Evolutionary conservation across 768 basidiomycete genomes (phyloP), one percentile per base, ranked within the genome.

Genomic region (Psilocybe cubensis): DNA sequence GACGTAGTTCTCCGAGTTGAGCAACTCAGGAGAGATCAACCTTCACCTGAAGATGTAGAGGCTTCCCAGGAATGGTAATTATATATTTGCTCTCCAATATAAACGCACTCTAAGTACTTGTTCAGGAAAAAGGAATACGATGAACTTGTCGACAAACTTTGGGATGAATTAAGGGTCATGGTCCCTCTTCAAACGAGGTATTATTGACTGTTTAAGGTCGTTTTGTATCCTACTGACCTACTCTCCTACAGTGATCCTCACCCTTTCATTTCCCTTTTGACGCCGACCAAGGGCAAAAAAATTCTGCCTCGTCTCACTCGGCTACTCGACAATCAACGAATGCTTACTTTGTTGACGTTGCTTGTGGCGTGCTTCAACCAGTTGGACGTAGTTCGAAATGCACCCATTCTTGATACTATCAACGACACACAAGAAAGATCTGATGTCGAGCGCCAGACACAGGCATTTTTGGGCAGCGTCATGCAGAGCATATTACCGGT

Each of bases 341-440:
- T 93, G 81, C 83, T 94, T 35, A 94, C 92, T 4, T 77, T 98
- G 23, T 76, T 98, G 40, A 97, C 95, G 1, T 86, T 98, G 23
- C 82, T 98, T 31, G 88, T 97, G 46, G 96, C 96, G 0, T 96
- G 94, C 67, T 98, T 98, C 76, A 85, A 83, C 57, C 95, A 98
- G 70, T 81, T 98, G 54, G 96, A 98, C 68, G 94, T 98, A 17
- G 88, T 98, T 48, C 80, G 81, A 62, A 78, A 92, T 49, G 91
- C 94, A 3, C 83, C 84, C 35, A 59, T 89, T 17, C 83, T 91
- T 31, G 96, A 91, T 69, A 74, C 81, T 1, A 66, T 83, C 0
- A 80, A 89, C 58, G 86, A 91, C 61, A 82, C 82, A 3, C 64
- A 74, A 3, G 86, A 86, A 63, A 81, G 83, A 44, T 75, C 77